Evolutionary conservation across 345 rosid species (phyloP).

Genomic region (Lepidium sativum): DNA sequence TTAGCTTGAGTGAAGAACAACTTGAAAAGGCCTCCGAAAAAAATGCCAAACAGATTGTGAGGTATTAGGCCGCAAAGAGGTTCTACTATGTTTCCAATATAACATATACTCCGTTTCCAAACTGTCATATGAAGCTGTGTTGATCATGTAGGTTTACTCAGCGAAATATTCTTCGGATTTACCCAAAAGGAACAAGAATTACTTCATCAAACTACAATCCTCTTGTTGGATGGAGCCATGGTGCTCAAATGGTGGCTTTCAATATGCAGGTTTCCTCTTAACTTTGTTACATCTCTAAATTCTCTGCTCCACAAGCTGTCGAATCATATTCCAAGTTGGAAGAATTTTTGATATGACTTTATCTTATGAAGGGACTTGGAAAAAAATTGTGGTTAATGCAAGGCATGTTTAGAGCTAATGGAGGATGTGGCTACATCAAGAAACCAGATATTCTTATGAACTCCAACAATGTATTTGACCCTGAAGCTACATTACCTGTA

Average conservation of each 20-base stretch:
- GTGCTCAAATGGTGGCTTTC: conserved; percentile 99
- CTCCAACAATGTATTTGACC: conserved; percentile 46
- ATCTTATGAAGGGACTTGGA: conserved; percentile 55
- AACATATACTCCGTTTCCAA: background rate
- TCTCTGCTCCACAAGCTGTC: background rate
- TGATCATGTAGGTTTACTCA: conserved; percentile 66
- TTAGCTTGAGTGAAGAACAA: conserved; percentile 57
- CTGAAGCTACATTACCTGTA: conserved; percentile 39
- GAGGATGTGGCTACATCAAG: conserved; percentile 86
- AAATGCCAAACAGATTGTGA: conserved; percentile 42
- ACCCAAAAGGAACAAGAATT: conserved; percentile 85
- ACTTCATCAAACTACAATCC: conserved; percentile 91
- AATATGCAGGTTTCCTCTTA: conserved; percentile 70
- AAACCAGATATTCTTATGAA: conserved; percentile 62
- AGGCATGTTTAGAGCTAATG: conserved; percentile 88
- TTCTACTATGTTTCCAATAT: background rate
- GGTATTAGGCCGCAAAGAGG: conserved; percentile 27
- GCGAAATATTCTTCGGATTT: conserved; percentile 67
- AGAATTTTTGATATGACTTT: background rate
- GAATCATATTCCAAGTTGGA: background rate
- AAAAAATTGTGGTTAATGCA: conserved; percentile 90
- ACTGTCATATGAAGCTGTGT: background rate
- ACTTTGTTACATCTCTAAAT: background rate
- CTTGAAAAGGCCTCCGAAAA: conserved; percentile 43
- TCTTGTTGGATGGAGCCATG: conserved; percentile 80